Evolutionary conservation across 2,329 filamentous ascomycete species (phyloP), one percentile per base, ranked within the genome.

Genomic region (Byssothecium circinans): DNA sequence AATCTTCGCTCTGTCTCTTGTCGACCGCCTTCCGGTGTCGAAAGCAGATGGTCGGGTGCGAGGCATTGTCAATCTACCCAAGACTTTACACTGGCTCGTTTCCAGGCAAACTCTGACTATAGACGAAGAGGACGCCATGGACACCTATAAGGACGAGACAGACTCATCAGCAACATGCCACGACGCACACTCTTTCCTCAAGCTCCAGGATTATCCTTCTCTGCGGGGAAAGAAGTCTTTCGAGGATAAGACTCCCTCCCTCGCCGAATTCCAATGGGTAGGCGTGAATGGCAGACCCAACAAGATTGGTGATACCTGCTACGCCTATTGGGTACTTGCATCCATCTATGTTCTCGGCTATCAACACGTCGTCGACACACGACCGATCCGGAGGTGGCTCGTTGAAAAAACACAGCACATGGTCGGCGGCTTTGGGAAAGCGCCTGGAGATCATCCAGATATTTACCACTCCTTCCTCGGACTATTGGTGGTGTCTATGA

Each of bases 231-330:
- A 63, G 17, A 45, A 52, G 17, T 67, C 61, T 11, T 56, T 60
- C 23, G 39, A 60, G 32, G 54, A 78, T 30, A 79, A 86, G 41
- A 87, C 89, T 51, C 85, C 87, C 14, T 70, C 74, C 0, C 86
- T 86, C 54, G 70, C 78, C n/a, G 73, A 76, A 2, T 52, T 78
- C 32, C 70, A 74, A 8, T 81, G 80, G 62, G 80, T 89, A 1
- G 94, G 91, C 8, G 91, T 95, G 73, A 96, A 95, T 62, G 94
- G 94, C 20, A 84, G 94, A 41, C 85, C 83, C 67, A 96, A 96
- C 75, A 99, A 99, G 71, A 80, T 86, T 39, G 88, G 89, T 8
- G 94, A 99, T 72, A 97, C 94, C 0, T 99, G 94, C 73, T 99
- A 99, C 70, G 87, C 84, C 18, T 99, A 92, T 78, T 99, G 94